A percentile compares a stretch with the other conserved stretches of the same genome.
Evolutionary conservation across 441 rosid genomes (phyloP).

Genomic region (Manihot esculenta): DNA sequence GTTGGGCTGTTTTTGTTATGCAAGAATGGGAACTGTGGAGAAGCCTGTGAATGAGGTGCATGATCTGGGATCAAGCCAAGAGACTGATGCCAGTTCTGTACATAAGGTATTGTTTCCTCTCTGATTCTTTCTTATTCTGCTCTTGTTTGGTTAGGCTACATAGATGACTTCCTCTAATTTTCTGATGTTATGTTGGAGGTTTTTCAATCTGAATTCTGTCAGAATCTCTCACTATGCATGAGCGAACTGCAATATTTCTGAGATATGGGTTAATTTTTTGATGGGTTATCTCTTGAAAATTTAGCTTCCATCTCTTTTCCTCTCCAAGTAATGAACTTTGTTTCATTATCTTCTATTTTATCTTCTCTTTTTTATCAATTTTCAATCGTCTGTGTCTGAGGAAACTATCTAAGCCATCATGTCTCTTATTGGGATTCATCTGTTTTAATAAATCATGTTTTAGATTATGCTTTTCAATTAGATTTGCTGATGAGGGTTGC

Average conservation of each 20-base stretch:
- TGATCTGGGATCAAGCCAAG: slow-evolving; percentile 16
- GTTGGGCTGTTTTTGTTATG: not conserved
- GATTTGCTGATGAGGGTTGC: not conserved
- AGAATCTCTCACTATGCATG: not conserved
- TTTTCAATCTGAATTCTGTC: not conserved
- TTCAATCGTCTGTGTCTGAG: not conserved
- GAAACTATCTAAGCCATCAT: not conserved
- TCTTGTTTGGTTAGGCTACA: not conserved
- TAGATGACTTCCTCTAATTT: not conserved
- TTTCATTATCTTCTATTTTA: not conserved
- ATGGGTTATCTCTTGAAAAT: not conserved
- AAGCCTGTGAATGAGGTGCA: slow-evolving; percentile 14
- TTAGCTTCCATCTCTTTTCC: not conserved
- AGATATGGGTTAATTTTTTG: not conserved
- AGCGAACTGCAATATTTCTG: not conserved
- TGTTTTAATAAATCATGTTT: not conserved
- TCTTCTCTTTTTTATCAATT: not conserved
- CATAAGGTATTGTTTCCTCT: slow-evolving; percentile 5
- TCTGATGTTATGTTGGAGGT: not conserved
- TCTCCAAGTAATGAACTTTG: not conserved
- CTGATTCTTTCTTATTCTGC: not conserved
- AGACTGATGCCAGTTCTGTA: not conserved
- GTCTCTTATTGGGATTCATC: not conserved
- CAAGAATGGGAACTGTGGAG: slow-evolving; percentile 15
- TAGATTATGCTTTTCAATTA: not conserved